A percentile compares a stretch with the other conserved stretches of the same genome.
Evolutionary conservation across 352 stramenopile genomes (phyloP).

Genomic region (Globisporangium echinulatum): DNA sequence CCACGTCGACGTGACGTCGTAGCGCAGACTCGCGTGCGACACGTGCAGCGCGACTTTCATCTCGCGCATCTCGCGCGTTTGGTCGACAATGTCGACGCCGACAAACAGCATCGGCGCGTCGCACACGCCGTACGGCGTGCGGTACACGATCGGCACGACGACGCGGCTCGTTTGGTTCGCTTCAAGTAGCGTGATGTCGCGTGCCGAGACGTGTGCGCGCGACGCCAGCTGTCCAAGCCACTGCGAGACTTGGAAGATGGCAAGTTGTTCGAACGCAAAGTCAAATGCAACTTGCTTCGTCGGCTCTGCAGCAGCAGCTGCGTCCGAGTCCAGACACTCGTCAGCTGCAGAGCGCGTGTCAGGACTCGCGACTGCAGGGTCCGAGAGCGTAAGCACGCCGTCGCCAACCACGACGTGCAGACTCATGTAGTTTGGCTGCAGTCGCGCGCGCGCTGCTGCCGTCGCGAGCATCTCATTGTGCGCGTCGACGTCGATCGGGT

Average conservation of each 20-base stretch:
- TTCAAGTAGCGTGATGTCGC: constrained; percentile 74
- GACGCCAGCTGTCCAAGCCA: constrained; percentile 82
- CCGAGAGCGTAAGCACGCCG: constrained; percentile 53
- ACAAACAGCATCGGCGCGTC: constrained; percentile 75
- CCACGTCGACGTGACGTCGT: constrained; percentile 80
- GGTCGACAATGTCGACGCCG: constrained; percentile 68
- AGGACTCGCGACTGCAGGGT: constrained; percentile 12
- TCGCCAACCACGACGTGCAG: constrained; percentile 56
- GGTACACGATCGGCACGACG: constrained; percentile 68
- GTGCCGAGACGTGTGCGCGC: constrained; percentile 57
- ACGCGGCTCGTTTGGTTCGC: constrained; percentile 37
- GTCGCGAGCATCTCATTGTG: constrained; percentile 68
- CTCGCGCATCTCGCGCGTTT: constrained; percentile 84
- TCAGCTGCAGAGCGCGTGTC: no score
- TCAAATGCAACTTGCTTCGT: constrained; percentile 41
- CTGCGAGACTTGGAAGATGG: constrained; percentile 83
- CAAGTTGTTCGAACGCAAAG: constrained; percentile 67
- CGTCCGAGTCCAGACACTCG: no score
- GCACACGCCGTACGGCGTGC: constrained; percentile 70
- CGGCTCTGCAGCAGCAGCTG: no score
- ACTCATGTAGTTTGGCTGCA: constrained; percentile 75
- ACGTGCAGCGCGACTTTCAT: constrained; percentile 85
- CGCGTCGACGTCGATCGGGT: constrained; percentile 78
- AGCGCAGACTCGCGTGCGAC: constrained; percentile 76
- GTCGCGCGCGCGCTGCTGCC: constrained; percentile 38